These are phyloP conservation scores for Sphagnum contortum DNA, from an alignment of 225 moss, liverwort and hornwort genomes.

Conservation along the genomic window DNA sequence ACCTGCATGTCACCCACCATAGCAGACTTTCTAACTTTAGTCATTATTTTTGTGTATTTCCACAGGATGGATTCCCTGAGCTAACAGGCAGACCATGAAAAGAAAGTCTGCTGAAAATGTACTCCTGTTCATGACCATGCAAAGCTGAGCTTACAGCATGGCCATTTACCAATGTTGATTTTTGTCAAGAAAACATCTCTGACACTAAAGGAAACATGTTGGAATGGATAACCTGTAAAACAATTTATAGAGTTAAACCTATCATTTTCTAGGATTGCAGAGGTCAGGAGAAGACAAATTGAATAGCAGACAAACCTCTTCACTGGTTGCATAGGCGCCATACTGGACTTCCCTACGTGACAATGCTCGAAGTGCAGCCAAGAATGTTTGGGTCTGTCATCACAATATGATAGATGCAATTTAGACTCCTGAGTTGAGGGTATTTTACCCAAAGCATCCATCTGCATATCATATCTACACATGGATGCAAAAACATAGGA, in stretches of 20 bases:
- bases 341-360: slow-evolving; percentile 89
- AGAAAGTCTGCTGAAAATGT: too few species aligned
- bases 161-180: too few species aligned
- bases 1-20: slow-evolving; percentile 39
- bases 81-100: too few species aligned
- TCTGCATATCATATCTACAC: too few species aligned
- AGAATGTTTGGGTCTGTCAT: slow-evolving; percentile 73
- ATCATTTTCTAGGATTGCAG: too few species aligned
- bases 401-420: slow-evolving; percentile 2
- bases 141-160: too few species aligned
- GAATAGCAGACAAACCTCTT: slow-evolving; percentile 48
- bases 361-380: slow-evolving; percentile 76
- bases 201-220: background rate
- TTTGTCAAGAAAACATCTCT: too few species aligned
- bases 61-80: background rate
- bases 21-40: background rate
- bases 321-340: slow-evolving; percentile 85
- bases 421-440: too few species aligned
- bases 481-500: too few species aligned
- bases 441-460: too few species aligned
- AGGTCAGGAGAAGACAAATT: background rate
- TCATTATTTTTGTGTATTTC: background rate
- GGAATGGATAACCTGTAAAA: background rate
- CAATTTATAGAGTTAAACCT: too few species aligned
- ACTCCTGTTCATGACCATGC: too few species aligned